Base-by-base conservation (phyloP, 129 eudicot species). In the Oenanthe sinensis region DNA sequence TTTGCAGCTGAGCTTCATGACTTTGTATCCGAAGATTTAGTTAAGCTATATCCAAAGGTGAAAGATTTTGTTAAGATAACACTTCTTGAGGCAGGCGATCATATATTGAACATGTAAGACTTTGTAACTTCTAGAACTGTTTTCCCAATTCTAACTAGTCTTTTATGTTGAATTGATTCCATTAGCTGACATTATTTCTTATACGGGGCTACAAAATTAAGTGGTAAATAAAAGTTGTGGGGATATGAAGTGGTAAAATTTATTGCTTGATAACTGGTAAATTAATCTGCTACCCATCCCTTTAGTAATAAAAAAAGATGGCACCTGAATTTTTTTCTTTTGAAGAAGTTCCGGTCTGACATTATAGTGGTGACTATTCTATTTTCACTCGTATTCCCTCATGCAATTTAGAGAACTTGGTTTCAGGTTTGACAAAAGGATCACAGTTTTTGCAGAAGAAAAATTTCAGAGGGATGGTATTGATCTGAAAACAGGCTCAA, bases 1-100 rank as follows among this genome's bases (percentile, higher is more conserved):
- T 92, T 92, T 85, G 96, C 97, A 24, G 96, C 97, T 19, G 96
- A 92, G 81, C 96, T 92, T 78, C 97, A 92, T 82, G 97, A 92
- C 80, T 92, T 82, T 79, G 88, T 92, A 77, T 85, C 85, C 16
- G 97, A 92, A 82, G 97, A 92, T 84, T 77, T 92, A 76, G 90
- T 85, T 47, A 90, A 84, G 79, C 70, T 92, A 75, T 92, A 92
- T 70, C 97, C 97, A 26, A 76, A 86, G 39, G 91, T 87, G 26
- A 90, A 90, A 85, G 88, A 90, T 79, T 85, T 85, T 48, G 97
- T 88, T n/a, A 90, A 90, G 79, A 92, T 92, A 77, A 90, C 97
- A 26, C 96, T 90, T 78, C 91, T 92, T 48, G 97, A 92, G 84
- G 97, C 96, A 49, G 88, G 91, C 30, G 97, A 90, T 80, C 91